These are phyloP conservation scores for Talaromyces sp. DNA, from an alignment of 2,329 filamentous ascomycete species.

Conservation along the genomic window DNA sequence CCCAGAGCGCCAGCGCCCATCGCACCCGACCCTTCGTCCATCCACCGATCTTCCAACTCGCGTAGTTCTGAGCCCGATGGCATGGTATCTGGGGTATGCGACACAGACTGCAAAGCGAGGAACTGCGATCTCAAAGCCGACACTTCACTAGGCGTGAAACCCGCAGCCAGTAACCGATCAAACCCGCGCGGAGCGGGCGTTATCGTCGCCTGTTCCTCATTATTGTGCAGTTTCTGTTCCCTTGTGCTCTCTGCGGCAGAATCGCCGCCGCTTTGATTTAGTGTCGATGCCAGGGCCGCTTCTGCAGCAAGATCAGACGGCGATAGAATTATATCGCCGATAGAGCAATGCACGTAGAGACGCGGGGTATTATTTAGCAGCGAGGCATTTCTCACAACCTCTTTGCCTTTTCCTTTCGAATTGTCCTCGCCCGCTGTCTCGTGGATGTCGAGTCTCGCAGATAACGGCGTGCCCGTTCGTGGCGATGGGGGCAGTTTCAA, in stretches of 20 bases:
- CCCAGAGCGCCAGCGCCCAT: slow-evolving; percentile 39
- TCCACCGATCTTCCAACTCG: slow-evolving; percentile 81
- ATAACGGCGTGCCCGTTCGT: slow-evolving; percentile 32
- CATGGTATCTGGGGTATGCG: slow-evolving; percentile 84
- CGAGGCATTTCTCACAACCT: slow-evolving; percentile 48
- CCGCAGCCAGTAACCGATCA: slow-evolving; percentile 73
- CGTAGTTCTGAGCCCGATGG: slow-evolving; percentile 71
- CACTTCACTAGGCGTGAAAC: slow-evolving; percentile 79
- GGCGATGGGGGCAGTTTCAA: slow-evolving; percentile 60
- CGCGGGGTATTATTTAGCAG: slow-evolving; percentile 51
- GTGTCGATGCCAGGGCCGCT: slow-evolving; percentile 36
- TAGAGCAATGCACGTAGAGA: slow-evolving; percentile 90
- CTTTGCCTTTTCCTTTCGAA: slow-evolving; percentile 46
- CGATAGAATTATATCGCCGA: slow-evolving; percentile 69
- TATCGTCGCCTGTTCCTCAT: slow-evolving; percentile 23
- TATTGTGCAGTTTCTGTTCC: background rate
- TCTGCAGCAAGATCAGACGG: slow-evolving; percentile 66
- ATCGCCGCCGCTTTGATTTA: slow-evolving; percentile 9
- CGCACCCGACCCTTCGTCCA: slow-evolving; percentile 58
- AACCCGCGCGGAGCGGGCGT: slow-evolving; percentile 69
- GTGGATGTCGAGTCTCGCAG: slow-evolving; percentile 3
- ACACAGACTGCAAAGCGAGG: slow-evolving; percentile 72
- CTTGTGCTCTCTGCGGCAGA: background rate
- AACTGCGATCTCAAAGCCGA: slow-evolving; percentile 84
- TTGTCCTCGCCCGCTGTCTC: slow-evolving; percentile 16